A percentile compares a stretch with the other conserved stretches of the same genome.
phyloP scores from a whole-genome alignment of 139 green algal species.

The Picochlorum costavermella region DNA sequence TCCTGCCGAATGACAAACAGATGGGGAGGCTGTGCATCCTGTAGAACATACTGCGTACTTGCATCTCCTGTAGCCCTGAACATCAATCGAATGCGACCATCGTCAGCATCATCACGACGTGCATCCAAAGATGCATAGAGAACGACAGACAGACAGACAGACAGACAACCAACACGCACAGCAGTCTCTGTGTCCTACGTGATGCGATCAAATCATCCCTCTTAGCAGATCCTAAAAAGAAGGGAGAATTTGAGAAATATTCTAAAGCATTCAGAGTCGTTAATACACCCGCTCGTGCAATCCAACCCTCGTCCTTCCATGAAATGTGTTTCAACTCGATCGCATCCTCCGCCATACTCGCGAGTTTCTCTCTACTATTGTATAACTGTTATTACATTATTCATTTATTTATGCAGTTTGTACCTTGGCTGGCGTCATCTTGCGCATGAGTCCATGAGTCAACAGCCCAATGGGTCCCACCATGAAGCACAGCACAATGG shows the following conservation, averaged over 20 bases:
- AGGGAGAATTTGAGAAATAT: conserved; percentile 75
- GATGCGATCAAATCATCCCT: no score
- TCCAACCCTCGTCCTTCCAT: conserved; percentile 44
- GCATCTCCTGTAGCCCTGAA: conserved; percentile 16
- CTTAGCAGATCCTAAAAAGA: conserved; percentile 15
- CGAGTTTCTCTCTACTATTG: no score
- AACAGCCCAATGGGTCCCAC: conserved; percentile 74
- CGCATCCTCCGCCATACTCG: no score
- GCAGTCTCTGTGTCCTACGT: no score
- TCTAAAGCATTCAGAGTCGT: conserved; percentile 48
- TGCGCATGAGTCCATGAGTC: conserved; percentile 34
- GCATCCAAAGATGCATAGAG: neutral
- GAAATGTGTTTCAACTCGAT: neutral
- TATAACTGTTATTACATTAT: no score
- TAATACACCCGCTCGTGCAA: conserved; percentile 34
- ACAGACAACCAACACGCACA: neutral
- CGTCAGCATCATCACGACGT: neutral
- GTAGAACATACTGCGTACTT: conserved; percentile 58
- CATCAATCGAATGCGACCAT: neutral
- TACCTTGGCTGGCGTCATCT: no score
- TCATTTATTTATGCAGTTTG: no score
- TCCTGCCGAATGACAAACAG: conserved; percentile 80
- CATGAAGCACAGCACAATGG: conserved; percentile 82
- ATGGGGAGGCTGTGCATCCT: conserved; percentile 55
- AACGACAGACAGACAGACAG: neutral